These are phyloP conservation scores for Colletotrichum graminicola DNA, from an alignment of 2,329 filamentous ascomycete genomes.

Conservation along the genomic window DNA sequence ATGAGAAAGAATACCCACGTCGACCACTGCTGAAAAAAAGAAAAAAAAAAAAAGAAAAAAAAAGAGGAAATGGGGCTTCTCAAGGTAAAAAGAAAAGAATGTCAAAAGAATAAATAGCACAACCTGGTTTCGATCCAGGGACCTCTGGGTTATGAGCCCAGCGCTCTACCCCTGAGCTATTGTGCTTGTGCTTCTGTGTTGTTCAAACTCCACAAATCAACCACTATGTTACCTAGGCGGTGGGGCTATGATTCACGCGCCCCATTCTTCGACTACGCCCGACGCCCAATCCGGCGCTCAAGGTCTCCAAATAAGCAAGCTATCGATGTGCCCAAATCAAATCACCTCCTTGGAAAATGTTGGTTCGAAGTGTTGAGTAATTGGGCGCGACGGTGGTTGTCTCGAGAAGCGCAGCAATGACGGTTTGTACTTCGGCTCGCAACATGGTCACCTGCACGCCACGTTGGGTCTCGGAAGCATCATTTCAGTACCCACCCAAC, in stretches of 20 bases:
- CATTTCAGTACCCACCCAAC: neutral
- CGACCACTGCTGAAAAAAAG: neutral
- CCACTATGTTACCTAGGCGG: fast-evolving
- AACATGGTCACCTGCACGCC: neutral
- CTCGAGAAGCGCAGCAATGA: neutral
- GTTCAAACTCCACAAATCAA: fast-evolving
- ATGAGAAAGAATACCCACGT: fast-evolving
- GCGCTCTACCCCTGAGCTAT: constrained; percentile 37
- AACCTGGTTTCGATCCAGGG: constrained; percentile 42
- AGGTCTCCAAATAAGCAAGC: neutral
- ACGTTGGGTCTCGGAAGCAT: neutral
- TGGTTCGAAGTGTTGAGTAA: neutral
- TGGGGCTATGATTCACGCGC: constrained; percentile 4
- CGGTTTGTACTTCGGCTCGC: neutral
- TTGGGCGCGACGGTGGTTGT: neutral
- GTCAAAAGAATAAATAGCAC: constrained; percentile 3
- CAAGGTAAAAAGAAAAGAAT: neutral
- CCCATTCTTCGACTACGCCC: neutral
- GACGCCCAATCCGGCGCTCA: neutral
- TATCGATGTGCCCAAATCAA: neutral
- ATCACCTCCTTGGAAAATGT: neutral
- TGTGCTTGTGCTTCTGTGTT: neutral
- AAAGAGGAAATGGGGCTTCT: fast-evolving
- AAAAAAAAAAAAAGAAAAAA: neutral
- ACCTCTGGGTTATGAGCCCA: constrained; percentile 42